phyloP scores from a whole-genome alignment of 345 rosid genomes.

The Citrus glauca region DNA sequence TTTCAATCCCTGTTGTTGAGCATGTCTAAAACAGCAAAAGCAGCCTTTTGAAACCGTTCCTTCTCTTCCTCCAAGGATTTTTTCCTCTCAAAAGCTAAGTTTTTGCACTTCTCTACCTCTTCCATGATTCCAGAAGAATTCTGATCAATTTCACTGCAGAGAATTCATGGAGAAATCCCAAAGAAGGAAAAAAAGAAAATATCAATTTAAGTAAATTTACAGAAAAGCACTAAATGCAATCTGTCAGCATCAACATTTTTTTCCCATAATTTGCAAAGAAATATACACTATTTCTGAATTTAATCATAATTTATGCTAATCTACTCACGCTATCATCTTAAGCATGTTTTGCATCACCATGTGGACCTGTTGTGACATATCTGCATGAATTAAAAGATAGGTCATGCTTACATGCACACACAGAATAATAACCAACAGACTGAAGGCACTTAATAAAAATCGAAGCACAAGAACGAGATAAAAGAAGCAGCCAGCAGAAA shows the following conservation, averaged over 20 bases:
- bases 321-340: conserved; percentile 70
- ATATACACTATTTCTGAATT: not conserved
- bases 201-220: not conserved
- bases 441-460: not conserved
- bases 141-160: conserved; percentile 78
- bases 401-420: not conserved
- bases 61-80: conserved; percentile 65
- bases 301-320: not conserved
- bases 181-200: not conserved
- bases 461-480: not conserved
- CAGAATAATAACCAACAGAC: not conserved
- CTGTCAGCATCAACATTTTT: not conserved
- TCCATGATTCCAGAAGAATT: conserved; percentile 56
- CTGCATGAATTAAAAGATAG: conserved; percentile 33
- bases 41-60: conserved; percentile 81
- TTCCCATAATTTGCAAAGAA: not conserved
- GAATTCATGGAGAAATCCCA: conserved; percentile 1
- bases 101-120: conserved; percentile 76
- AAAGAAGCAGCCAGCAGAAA: not conserved
- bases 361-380: conserved; percentile 81
- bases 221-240: not conserved
- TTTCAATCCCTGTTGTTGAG: conserved; percentile 34
- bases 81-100: conserved; percentile 66
- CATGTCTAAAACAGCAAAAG: conserved; percentile 66
- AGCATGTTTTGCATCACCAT: conserved; percentile 76